Evolutionary conservation across 148 eudicot genomes (phyloP), one percentile per base, ranked within the genome.

Genomic region (Rhododendron simsii): DNA sequence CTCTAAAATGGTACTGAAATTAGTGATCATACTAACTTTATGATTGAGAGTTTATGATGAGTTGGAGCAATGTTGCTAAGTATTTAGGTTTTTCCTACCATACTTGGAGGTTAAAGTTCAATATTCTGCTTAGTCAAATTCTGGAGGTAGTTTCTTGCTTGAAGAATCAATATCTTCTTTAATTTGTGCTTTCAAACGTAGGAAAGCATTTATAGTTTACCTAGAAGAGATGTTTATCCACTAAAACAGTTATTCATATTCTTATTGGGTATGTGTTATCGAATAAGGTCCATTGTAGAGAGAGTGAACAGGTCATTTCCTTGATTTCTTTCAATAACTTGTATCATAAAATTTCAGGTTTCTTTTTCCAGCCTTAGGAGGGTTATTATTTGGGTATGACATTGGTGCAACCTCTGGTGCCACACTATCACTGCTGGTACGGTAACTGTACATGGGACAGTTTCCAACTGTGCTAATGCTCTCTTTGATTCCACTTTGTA

Each of bases 341-440:
- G 71, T 80, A 82, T 44, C 41, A 57, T 85, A 35, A 59, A 83
- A 85, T 88, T 85, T 87, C 92, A 98, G 99, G 91, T 98, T 98
- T 88, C 2, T 98, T 55, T 98, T 98, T 88, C 99, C 99, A 50
- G 98, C 98, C 35, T 86, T 98, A 84, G 99, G 99, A 67, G 99
- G 99, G 69, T 89, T 95, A 81, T 87, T 98, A 87, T 95, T 94
- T 90, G 98, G 99, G 84, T 98, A 98, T 91, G 99, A 98, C 86
- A 95, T 98, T 86, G 99, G 99, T 89, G 98, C 99, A 86, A 98
- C 99, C 81, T 98, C 99, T 87, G 96, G 98, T 90, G 99, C 98
- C 82, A 90, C 98, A 33, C 86, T 98, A 85, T 94, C 99, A 69
- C 87, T 98, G 87, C 99, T 91, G 98, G 98, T 95, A 86, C 78